Evolutionary conservation across 2,329 filamentous ascomycete species (phyloP).

Genomic region (Trichoderma sp.): DNA sequence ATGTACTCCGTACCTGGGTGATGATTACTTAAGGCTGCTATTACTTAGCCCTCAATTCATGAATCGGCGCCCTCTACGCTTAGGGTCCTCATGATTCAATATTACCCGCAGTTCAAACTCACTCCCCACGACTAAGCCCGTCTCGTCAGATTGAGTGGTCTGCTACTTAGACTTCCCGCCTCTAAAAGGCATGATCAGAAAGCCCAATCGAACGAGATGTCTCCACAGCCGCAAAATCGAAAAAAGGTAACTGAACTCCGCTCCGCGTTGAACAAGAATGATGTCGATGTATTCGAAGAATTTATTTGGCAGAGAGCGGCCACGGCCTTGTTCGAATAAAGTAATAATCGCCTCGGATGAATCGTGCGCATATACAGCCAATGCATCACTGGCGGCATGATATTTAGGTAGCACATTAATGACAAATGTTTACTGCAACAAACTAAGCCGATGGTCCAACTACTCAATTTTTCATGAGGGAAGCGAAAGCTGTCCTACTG

Average conservation of each 20-base stretch:
- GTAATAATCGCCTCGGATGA: not conserved
- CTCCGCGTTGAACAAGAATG: not conserved
- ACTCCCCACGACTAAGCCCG: not conserved
- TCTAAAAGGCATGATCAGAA: not conserved
- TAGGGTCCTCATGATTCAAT: not conserved
- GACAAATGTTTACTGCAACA: not conserved
- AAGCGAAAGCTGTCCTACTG: too few species aligned
- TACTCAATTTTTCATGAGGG: too few species aligned
- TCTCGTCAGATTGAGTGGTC: not conserved
- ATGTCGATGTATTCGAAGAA: too few species aligned
- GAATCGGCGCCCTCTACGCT: not conserved
- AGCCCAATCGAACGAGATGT: not conserved
- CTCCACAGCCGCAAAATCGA: not conserved
- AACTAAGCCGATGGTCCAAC: not conserved
- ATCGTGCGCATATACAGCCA: not conserved
- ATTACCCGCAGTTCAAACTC: not conserved
- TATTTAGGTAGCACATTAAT: not conserved
- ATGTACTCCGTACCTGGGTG: too few species aligned
- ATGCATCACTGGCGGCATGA: not conserved
- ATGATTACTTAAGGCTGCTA: not conserved
- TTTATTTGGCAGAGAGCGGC: not conserved
- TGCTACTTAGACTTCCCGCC: not conserved
- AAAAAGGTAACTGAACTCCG: not conserved
- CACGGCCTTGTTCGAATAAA: not conserved
- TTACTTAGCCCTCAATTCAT: not conserved